phyloP scores from a whole-genome alignment of 2,329 filamentous ascomycete genomes.

The Acephala macrosclerotiorum region DNA sequence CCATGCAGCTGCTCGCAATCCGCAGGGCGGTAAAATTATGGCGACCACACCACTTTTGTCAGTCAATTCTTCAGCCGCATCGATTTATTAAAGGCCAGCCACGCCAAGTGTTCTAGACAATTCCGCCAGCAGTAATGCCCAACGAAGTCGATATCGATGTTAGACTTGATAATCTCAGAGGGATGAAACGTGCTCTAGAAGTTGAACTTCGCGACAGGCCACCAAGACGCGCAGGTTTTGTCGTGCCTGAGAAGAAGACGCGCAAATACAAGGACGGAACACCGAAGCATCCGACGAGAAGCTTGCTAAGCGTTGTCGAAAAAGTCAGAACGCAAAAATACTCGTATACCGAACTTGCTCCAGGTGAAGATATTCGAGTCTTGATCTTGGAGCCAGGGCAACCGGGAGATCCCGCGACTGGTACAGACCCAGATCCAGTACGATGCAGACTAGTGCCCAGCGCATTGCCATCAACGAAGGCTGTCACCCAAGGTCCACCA shows the following conservation, averaged over 20 bases:
- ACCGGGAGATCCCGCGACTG: not conserved
- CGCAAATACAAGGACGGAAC: not conserved
- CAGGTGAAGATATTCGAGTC: constrained; percentile 1
- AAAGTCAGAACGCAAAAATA: not conserved
- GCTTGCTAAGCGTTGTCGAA: not conserved
- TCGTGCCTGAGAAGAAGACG: not conserved
- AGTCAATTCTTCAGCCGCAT: not conserved
- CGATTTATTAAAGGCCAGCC: not conserved
- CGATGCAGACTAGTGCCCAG: not conserved
- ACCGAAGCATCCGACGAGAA: not conserved
- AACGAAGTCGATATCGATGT: not conserved
- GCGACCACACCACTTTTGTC: not conserved
- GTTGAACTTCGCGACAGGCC: not conserved
- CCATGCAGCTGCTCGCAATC: no score
- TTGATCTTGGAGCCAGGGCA: not conserved
- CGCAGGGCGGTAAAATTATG: not conserved
- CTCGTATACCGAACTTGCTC: not conserved
- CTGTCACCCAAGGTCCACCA: not conserved
- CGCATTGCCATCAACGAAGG: not conserved
- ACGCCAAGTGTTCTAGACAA: not conserved
- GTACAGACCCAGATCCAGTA: not conserved
- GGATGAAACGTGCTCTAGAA: not conserved
- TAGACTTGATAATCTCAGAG: not conserved
- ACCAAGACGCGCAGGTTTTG: not conserved
- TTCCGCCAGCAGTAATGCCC: not conserved